Percentiles rank a stretch among this genome's conserved stretches.
Evolutionary conservation across 192 early-diverging fungal genomes (phyloP).

Genomic region (Umbelopsis sp.): DNA sequence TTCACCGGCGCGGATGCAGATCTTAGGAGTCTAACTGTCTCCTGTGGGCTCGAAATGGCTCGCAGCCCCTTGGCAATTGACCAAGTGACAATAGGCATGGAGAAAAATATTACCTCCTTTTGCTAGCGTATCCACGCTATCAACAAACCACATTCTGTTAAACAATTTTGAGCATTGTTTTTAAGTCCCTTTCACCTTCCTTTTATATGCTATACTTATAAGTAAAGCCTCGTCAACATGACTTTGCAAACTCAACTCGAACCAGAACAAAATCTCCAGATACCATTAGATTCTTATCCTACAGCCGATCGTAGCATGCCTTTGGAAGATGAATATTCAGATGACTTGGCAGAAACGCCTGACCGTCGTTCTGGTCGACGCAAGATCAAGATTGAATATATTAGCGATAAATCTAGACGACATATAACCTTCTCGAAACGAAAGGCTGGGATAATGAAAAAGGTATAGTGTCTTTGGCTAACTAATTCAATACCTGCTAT

Average conservation of each 20-base stretch:
- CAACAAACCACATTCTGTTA: no score
- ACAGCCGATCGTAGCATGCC: neutral
- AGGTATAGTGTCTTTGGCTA: conserved; percentile 49
- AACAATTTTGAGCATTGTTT: neutral
- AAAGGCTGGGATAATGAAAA: conserved; percentile 97
- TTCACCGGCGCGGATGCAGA: no score
- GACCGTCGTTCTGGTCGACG: conserved; percentile 68
- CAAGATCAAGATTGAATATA: conserved; percentile 96
- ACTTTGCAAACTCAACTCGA: no score
- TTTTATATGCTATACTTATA: neutral
- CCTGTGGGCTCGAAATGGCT: no score
- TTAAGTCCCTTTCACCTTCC: neutral
- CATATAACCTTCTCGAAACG: conserved; percentile 94
- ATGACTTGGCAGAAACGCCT: neutral
- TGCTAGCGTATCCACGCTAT: neutral
- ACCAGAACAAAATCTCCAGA: no score
- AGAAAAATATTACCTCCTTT: neutral
- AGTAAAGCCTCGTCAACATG: no score
- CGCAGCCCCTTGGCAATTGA: no score
- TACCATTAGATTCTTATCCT: no score
- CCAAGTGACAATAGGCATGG: no score
- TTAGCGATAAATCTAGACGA: conserved; percentile 87
- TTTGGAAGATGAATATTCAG: neutral
- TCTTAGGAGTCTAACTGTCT: no score
- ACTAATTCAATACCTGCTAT: neutral